These are phyloP conservation scores for Scytalidium lignicola DNA, from an alignment of 2,329 filamentous ascomycete species.

Conservation along the genomic window DNA sequence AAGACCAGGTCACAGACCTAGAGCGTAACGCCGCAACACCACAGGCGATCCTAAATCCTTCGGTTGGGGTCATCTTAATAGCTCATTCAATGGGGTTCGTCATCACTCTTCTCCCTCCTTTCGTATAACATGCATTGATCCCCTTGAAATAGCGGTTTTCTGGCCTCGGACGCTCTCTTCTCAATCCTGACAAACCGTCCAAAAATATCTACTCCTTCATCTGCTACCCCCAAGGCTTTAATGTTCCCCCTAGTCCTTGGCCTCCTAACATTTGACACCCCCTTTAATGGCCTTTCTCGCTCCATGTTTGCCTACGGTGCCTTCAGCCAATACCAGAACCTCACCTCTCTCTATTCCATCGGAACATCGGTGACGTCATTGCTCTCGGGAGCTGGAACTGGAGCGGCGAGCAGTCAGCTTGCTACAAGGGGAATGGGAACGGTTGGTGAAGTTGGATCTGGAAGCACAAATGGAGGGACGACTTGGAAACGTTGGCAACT, in stretches of 20 bases:
- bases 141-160: constrained; percentile 58
- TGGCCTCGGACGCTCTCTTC: constrained; percentile 76
- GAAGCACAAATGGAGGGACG: constrained; percentile 26
- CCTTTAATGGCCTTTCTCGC: constrained; percentile 63
- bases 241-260: constrained; percentile 75
- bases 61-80: constrained; percentile 71
- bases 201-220: constrained; percentile 37
- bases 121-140: constrained; percentile 7
- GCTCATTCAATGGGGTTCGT: constrained; percentile 74
- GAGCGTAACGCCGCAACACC: constrained; percentile 67
- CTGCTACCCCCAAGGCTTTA: constrained; percentile 11
- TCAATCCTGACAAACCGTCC: constrained; percentile 49
- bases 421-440: background rate
- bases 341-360: constrained; percentile 40
- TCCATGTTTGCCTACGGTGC: constrained; percentile 58
- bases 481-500: constrained; percentile 52
- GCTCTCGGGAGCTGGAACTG: constrained; percentile 17
- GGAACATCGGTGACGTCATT: constrained; percentile 40
- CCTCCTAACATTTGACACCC: constrained; percentile 79
- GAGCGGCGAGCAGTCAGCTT: constrained; percentile 9
- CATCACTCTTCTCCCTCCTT: too few species aligned
- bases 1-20: constrained; percentile 74
- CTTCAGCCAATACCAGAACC: constrained; percentile 54
- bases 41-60: constrained; percentile 74
- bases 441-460: constrained; percentile 11